A percentile compares a stretch with the other conserved stretches of the same genome.
These are phyloP conservation scores for Aspergillus intermedius DNA, from an alignment of 2,329 filamentous ascomycete genomes.

Conservation along the genomic window DNA sequence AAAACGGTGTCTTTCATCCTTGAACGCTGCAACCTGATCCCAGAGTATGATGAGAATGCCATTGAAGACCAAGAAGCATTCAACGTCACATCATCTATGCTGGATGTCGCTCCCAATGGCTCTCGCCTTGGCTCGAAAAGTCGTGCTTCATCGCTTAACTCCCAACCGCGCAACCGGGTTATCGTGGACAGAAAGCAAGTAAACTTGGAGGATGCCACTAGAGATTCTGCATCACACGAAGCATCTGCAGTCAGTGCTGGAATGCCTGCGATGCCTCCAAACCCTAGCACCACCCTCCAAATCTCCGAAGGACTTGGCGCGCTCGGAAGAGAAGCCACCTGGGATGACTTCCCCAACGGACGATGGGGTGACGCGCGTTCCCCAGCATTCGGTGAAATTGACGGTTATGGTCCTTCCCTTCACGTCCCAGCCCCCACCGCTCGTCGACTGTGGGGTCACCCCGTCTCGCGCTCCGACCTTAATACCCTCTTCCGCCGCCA, in stretches of 20 bases:
- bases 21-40: conserved; percentile 78
- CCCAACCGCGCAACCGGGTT: conserved; percentile 78
- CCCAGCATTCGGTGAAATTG: conserved; percentile 90
- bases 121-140: conserved; percentile 37
- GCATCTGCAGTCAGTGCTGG: conserved; percentile 70
- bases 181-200: conserved; percentile 60
- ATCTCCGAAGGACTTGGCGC: conserved; percentile 91
- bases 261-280: conserved; percentile 63
- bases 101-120: conserved; percentile 18
- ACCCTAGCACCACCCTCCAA: conserved; percentile 75
- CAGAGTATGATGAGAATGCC: conserved; percentile 44
- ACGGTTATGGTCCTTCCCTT: conserved; percentile 94
- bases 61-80: conserved; percentile 29
- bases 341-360: conserved; percentile 97
- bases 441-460: conserved; percentile 76
- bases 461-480: conserved; percentile 64
- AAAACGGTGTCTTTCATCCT: conserved; percentile 93
- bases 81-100: conserved; percentile 15
- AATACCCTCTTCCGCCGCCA: conserved; percentile 74
- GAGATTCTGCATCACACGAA: conserved; percentile 47
- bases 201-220: conserved; percentile 27
- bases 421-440: conserved; percentile 85
- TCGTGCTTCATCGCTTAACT: conserved; percentile 71
- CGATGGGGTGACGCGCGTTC: conserved; percentile 90
- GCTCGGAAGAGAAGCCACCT: conserved; percentile 87